These are phyloP conservation scores for Globisporangium ultimum DNA, from an alignment of 352 stramenopile species.

Conservation along the genomic window DNA sequence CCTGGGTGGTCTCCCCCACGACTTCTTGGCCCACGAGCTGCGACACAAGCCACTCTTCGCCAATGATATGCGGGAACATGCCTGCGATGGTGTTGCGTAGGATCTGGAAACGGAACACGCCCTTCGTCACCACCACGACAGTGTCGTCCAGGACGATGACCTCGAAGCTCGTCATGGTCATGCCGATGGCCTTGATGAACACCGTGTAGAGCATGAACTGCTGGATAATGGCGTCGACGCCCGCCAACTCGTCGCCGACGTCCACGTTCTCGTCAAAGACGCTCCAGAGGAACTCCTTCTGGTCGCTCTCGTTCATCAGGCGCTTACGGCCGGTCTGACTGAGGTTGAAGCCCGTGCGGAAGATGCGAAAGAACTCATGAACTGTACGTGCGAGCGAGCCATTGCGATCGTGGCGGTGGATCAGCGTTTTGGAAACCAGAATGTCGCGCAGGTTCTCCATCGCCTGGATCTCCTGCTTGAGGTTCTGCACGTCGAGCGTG, in stretches of 20 bases:
- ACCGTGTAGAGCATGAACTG: constrained; percentile 44
- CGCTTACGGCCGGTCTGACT: constrained; percentile 12
- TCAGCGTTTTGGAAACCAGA: constrained; percentile 19
- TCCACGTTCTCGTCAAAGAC: constrained; percentile 35
- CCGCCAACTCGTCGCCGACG: constrained; percentile 25
- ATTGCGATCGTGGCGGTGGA: constrained; percentile 17
- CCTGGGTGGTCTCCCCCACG: constrained; percentile 17
- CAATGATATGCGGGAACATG: constrained; percentile 42
- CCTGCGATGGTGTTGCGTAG: constrained; percentile 40
- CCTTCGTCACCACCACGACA: constrained; percentile 31
- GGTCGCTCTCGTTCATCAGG: constrained; percentile 18
- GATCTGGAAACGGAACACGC: constrained; percentile 36
- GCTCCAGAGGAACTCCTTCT: constrained; percentile 32
- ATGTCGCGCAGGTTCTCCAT: constrained; percentile 27
- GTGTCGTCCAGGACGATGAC: constrained; percentile 29
- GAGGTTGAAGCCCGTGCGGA: constrained; percentile 20
- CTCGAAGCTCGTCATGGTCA: constrained; percentile 26
- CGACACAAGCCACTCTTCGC: constrained; percentile 32
- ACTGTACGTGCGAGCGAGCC: constrained; percentile 27
- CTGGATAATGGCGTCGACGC: constrained; percentile 35
- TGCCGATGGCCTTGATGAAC: constrained; percentile 35
- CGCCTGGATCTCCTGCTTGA: constrained; percentile 33
- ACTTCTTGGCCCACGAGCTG: constrained; percentile 43
- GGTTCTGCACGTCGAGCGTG: constrained; percentile 30
- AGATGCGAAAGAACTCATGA: constrained; percentile 24